phyloP scores from a whole-genome alignment of 192 early-diverging fungal species.

The Mycoemilia scoparia region DNA sequence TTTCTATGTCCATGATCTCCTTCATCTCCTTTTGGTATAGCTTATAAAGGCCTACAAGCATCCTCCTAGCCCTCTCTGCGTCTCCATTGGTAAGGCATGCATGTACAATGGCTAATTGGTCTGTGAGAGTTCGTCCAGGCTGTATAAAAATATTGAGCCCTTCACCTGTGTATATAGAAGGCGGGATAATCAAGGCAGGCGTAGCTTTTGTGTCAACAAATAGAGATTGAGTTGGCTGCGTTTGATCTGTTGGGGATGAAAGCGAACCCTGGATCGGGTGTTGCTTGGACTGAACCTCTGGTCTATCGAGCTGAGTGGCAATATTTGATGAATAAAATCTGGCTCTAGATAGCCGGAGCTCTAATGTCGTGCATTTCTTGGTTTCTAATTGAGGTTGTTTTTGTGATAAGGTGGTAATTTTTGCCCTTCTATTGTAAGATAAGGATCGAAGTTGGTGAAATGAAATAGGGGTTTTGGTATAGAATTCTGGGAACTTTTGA shows the following conservation, averaged over 20 bases:
- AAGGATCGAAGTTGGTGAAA: background rate
- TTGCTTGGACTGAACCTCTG: background rate
- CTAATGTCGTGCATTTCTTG: background rate
- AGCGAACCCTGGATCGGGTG: too few species aligned
- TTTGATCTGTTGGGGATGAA: too few species aligned
- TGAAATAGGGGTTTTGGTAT: background rate
- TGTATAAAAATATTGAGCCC: too few species aligned
- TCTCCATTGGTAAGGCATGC: constrained; percentile 59
- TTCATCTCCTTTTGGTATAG: constrained; percentile 51
- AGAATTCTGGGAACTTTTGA: background rate
- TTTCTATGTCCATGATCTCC: constrained; percentile 39
- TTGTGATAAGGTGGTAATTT: background rate
- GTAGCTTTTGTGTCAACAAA: too few species aligned
- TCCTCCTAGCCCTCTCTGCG: constrained; percentile 49
- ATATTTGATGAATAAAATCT: background rate
- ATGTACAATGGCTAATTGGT: constrained; percentile 62
- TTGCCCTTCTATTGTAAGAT: too few species aligned
- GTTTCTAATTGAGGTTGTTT: background rate
- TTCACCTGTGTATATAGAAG: too few species aligned
- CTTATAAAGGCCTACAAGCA: constrained; percentile 43
- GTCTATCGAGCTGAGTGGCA: background rate
- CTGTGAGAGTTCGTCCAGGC: constrained; percentile 29
- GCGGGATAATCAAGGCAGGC: too few species aligned
- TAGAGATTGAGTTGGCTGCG: too few species aligned
- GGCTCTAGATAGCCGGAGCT: background rate